phyloP scores from a whole-genome alignment of 805 yeast genomes.

The Lachancea mirantina region DNA sequence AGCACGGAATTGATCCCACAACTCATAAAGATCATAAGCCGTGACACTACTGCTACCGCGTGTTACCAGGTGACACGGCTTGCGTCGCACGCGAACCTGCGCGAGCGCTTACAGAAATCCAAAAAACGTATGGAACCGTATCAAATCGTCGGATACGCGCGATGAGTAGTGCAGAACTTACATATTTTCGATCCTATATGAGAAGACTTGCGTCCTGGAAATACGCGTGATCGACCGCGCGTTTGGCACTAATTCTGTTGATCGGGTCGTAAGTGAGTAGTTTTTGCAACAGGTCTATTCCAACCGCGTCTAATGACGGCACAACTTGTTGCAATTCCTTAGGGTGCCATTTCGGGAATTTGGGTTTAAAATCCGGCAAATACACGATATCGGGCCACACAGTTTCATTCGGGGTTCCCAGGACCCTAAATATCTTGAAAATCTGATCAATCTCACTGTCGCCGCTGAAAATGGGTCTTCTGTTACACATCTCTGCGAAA shows the following conservation, averaged over 20 bases:
- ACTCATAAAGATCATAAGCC: constrained; percentile 13
- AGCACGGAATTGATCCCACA: constrained; percentile 20
- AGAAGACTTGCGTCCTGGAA: constrained; percentile 21
- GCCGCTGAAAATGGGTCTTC: constrained; percentile 94
- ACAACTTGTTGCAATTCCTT: constrained; percentile 79
- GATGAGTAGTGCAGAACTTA: no score
- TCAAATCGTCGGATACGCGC: constrained; percentile 4
- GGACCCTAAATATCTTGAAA: constrained; percentile 78
- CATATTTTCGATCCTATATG: no score
- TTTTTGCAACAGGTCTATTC: constrained; percentile 73
- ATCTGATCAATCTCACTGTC: constrained; percentile 94
- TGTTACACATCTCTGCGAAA: constrained; percentile 97
- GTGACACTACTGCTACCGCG: constrained; percentile 21
- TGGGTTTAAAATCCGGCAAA: constrained; percentile 77
- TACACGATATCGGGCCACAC: constrained; percentile 97
- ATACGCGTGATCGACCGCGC: constrained; percentile 82
- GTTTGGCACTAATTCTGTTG: constrained; percentile 84
- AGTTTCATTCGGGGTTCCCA: constrained; percentile 95
- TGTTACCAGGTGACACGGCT: constrained; percentile 14
- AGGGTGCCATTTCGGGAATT: constrained; percentile 79
- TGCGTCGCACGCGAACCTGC: constrained; percentile 3
- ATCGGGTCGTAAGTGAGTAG: constrained; percentile 90
- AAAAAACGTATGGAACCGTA: constrained; percentile 2
- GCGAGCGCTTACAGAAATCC: constrained; percentile 5
- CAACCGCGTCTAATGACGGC: constrained; percentile 74